phyloP scores from a whole-genome alignment of 1,284 basidiomycete genomes.

The Cerrena zonata region DNA sequence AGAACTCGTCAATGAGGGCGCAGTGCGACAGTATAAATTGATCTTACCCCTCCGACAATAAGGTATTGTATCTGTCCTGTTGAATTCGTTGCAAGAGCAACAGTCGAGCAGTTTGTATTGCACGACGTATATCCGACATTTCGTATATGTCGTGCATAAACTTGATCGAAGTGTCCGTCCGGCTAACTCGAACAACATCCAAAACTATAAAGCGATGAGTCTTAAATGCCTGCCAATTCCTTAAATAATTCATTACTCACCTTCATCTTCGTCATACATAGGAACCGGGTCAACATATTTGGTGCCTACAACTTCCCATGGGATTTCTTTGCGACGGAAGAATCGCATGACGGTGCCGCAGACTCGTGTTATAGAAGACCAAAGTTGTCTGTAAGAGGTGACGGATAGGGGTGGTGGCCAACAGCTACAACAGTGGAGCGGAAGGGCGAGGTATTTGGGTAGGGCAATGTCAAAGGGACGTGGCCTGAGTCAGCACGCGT shows the following conservation, averaged over 20 bases:
- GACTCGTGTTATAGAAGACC: conserved; percentile 20
- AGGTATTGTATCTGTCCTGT: conserved; percentile 53
- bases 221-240: background rate
- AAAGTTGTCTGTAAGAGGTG: too few relatives aligned
- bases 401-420: too few relatives aligned
- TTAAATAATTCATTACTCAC: conserved; percentile 27
- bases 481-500: background rate
- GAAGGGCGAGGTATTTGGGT: background rate
- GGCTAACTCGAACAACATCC: conserved; percentile 48
- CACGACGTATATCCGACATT: conserved; percentile 39
- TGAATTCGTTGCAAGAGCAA: conserved; percentile 53
- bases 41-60: conserved; percentile 66
- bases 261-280: conserved; percentile 55
- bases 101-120: conserved; percentile 57
- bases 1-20: conserved; percentile 6
- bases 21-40: conserved; percentile 10
- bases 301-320: conserved; percentile 74
- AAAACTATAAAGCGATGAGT: conserved; percentile 39
- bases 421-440: background rate
- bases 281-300: conserved; percentile 58
- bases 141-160: conserved; percentile 55
- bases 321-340: conserved; percentile 47
- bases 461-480: background rate
- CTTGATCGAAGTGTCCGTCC: conserved; percentile 48
- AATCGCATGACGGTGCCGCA: conserved; percentile 15